phyloP scores from a whole-genome alignment of 768 basidiomycete species.

The Lactarius vividus region DNA sequence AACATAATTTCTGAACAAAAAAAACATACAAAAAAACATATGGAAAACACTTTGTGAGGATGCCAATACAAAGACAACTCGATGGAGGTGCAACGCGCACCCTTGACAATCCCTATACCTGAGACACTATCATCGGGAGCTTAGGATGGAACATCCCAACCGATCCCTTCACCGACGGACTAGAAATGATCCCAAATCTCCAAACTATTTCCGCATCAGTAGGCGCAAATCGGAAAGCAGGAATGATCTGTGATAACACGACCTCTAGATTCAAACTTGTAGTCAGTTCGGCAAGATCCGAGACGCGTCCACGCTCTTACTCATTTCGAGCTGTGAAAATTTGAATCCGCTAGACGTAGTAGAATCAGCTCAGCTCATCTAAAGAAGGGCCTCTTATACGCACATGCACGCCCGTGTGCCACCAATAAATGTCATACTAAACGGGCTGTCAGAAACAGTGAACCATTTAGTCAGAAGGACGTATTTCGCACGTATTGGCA shows the following conservation, averaged over 20 bases:
- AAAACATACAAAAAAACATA: too few relatives aligned
- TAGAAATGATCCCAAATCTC: background rate
- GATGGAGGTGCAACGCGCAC: background rate
- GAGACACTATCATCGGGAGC: background rate
- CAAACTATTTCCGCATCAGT: background rate
- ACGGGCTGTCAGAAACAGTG: background rate
- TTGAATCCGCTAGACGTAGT: conserved; percentile 10
- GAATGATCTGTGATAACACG: background rate
- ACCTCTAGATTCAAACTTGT: background rate
- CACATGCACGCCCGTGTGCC: conserved; percentile 13
- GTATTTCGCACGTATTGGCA: conserved; percentile 30
- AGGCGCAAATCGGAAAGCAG: background rate
- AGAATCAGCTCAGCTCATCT: background rate
- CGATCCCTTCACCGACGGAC: background rate
- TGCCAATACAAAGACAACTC: background rate
- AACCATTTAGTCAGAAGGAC: background rate
- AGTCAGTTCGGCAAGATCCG: background rate
- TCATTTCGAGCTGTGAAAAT: conserved; percentile 14
- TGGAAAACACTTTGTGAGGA: too few relatives aligned
- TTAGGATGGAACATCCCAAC: background rate
- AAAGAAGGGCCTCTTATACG: background rate
- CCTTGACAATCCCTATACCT: background rate
- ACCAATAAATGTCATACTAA: conserved; percentile 12
- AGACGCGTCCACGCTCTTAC: background rate
- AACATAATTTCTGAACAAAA: too few relatives aligned